A percentile compares a stretch with the other conserved stretches of the same genome.
phyloP scores from a whole-genome alignment of 306 rosid species.

The Bauhinia variegata region DNA sequence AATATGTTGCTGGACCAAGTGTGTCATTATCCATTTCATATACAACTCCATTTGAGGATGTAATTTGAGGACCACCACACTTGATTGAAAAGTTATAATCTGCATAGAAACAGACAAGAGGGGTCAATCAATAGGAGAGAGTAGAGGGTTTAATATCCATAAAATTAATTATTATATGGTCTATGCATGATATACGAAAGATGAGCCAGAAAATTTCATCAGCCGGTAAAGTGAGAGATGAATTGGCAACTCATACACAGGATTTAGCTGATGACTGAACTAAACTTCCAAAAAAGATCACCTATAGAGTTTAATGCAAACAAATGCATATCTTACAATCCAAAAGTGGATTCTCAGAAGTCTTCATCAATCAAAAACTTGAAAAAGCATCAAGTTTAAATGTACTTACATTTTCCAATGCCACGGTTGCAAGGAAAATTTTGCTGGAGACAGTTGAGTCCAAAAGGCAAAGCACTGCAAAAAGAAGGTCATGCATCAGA shows the following conservation, averaged over 20 bases:
- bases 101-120: constrained; percentile 8
- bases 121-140: background rate
- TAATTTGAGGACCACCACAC: constrained; percentile 54
- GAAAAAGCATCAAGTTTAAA: background rate
- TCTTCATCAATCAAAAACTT: background rate
- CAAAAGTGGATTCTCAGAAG: background rate
- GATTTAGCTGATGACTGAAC: background rate
- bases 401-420: constrained; percentile 58
- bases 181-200: background rate
- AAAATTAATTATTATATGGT: too few species aligned
- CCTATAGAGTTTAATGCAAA: background rate
- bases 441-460: constrained; percentile 71
- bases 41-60: constrained; percentile 33
- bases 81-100: constrained; percentile 54
- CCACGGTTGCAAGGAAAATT: constrained; percentile 70
- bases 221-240: background rate
- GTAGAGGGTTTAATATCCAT: background rate
- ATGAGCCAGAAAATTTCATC: background rate
- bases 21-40: constrained; percentile 44
- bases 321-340: background rate
- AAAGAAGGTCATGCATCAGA: constrained; percentile 10
- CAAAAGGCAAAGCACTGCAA: constrained; percentile 68
- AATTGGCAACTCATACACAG: background rate
- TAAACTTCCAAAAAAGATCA: background rate
- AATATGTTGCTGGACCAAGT: constrained; percentile 65